Conservation (phyloP, 1,284 basidiomycete genomes). For the Melampsora larici-populina region DNA sequence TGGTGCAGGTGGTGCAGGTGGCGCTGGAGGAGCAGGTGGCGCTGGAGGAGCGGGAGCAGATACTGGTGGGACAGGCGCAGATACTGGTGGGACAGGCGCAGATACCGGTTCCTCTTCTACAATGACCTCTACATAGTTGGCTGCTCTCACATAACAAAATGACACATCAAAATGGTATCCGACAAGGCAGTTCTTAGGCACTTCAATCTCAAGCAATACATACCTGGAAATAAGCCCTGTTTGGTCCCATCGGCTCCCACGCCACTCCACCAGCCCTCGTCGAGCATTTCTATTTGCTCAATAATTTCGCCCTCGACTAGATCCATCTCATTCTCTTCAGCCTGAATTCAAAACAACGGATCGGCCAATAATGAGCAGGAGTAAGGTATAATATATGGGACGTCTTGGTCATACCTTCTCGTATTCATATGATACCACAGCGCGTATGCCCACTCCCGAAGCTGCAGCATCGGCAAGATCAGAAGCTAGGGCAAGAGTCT, state of each 20-base stretch:
- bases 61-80: neutral
- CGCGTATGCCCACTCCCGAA: constrained; percentile 52
- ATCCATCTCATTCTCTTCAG: constrained; percentile 77
- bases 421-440: constrained; percentile 69
- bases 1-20: constrained; percentile 88
- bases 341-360: constrained; percentile 6
- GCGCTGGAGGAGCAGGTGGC: constrained; percentile 64
- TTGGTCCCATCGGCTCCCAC: constrained; percentile 63
- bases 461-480: constrained; percentile 6
- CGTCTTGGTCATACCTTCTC: constrained; percentile 56
- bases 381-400: no score
- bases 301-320: constrained; percentile 77
- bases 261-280: constrained; percentile 69
- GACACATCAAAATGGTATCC: neutral
- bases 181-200: neutral
- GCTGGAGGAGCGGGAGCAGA: constrained; percentile 31
- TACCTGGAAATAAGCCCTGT: constrained; percentile 71
- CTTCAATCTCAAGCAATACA: constrained; percentile 46
- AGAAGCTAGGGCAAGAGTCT: constrained; percentile 43
- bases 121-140: constrained; percentile 76
- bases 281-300: constrained; percentile 72
- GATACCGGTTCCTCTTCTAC: constrained; percentile 53
- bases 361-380: neutral
- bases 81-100: neutral
- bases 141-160: constrained; percentile 53